A percentile compares a stretch with the other conserved stretches of the same genome.
Evolutionary conservation across 495 filamentous ascomycete species (phyloP).

Genomic region (Penicillium flavigenum): DNA sequence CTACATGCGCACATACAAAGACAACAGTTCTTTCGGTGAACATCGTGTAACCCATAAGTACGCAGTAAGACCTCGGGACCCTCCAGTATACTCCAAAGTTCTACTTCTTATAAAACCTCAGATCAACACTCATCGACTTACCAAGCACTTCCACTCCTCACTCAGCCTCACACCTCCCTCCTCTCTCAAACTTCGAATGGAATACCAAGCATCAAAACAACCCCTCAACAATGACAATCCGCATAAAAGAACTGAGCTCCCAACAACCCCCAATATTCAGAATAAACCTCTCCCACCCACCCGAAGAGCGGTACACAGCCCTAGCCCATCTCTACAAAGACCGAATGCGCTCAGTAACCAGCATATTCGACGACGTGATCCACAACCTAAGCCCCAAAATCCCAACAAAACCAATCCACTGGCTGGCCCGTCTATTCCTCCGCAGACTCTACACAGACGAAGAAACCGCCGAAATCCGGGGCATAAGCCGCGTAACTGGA

Average conservation of each 20-base stretch:
- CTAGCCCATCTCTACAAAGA: constrained; percentile 46
- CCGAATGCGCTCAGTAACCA: constrained; percentile 39
- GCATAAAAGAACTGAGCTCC: not conserved
- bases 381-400: constrained; percentile 23
- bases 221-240: constrained; percentile 1
- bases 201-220: not conserved
- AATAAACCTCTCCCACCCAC: constrained; percentile 61
- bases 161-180: not conserved
- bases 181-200: not conserved
- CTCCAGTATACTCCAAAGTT: not conserved
- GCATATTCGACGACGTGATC: constrained; percentile 51
- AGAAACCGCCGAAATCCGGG: constrained; percentile 60
- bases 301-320: constrained; percentile 52
- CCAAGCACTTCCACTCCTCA: not conserved
- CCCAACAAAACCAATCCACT: constrained; percentile 31
- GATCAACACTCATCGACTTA: not conserved
- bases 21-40: not conserved
- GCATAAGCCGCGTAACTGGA: constrained; percentile 52
- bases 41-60: not conserved
- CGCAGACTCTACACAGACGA: constrained; percentile 52
- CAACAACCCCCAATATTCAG: constrained; percentile 40
- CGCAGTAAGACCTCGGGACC: not conserved
- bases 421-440: constrained; percentile 44
- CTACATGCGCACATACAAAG: not conserved
- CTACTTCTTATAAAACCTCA: not conserved